Conservation (phyloP, 1,284 basidiomycete genomes). For the Stereum hirsutum region DNA sequence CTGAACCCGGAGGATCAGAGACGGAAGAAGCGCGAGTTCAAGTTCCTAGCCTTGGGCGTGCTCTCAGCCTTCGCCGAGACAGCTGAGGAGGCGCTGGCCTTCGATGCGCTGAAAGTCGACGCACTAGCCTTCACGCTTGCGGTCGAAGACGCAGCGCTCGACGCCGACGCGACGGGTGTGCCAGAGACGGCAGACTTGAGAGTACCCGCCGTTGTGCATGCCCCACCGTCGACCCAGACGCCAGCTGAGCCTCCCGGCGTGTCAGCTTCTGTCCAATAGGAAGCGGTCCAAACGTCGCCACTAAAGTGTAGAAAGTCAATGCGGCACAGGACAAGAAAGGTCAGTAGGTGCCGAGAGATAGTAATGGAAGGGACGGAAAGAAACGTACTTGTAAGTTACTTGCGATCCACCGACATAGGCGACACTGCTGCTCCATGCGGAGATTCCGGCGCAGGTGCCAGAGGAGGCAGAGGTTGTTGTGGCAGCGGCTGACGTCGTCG, state of each 20-base stretch:
- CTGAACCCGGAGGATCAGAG: too few species aligned
- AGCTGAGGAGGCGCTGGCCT: too few species aligned
- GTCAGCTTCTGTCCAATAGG: constrained; percentile 53
- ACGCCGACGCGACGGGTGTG: neutral
- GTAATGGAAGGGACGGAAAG: constrained; percentile 9
- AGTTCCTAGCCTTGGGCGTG: too few species aligned
- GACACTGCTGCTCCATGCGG: constrained; percentile 36
- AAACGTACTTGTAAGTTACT: constrained; percentile 39
- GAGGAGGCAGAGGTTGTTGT: constrained; percentile 16
- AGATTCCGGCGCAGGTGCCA: constrained; percentile 37
- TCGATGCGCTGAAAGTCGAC: too few species aligned
- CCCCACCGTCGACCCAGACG: constrained; percentile 27
- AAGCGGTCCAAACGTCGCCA: constrained; percentile 39
- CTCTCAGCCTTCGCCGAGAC: too few species aligned
- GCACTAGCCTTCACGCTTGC: neutral
- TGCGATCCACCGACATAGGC: constrained; percentile 40
- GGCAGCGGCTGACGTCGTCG: constrained; percentile 17
- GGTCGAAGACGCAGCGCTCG: neutral
- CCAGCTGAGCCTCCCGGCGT: constrained; percentile 34
- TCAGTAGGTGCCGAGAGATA: neutral
- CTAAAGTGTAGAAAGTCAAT: constrained; percentile 9
- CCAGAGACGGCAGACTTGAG: neutral
- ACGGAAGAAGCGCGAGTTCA: too few species aligned
- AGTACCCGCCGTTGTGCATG: constrained; percentile 15
- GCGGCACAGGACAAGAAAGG: constrained; percentile 1